Evolutionary conservation across 139 green algal species (phyloP).

Genomic region (Chlorokybus atmophyticus): DNA sequence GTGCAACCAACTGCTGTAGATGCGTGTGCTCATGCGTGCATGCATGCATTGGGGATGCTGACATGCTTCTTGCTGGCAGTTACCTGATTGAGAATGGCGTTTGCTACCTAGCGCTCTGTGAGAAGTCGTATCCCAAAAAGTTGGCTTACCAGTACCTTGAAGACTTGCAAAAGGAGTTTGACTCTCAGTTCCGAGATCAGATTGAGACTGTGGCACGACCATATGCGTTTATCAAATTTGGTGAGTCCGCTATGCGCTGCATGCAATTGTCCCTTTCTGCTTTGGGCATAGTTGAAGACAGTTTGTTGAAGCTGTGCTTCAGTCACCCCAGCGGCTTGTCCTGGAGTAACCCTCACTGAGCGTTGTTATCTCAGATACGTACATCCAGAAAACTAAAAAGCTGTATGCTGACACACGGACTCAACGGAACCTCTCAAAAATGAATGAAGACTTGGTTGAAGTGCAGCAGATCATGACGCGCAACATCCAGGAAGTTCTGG

Average conservation of each 20-base stretch:
- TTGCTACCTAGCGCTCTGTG: slow-evolving; percentile 80
- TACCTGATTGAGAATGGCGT: slow-evolving; percentile 77
- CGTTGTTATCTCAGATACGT: slow-evolving; percentile 68
- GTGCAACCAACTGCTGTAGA: not conserved
- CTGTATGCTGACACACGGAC: slow-evolving; percentile 92
- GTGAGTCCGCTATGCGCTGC: too few relatives aligned
- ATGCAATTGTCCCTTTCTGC: too few relatives aligned
- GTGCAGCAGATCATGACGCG: slow-evolving; percentile 96
- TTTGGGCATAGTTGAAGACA: too few relatives aligned
- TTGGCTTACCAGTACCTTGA: slow-evolving; percentile 97
- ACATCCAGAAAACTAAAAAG: slow-evolving; percentile 98
- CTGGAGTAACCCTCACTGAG: too few relatives aligned
- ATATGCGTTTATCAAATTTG: slow-evolving; percentile 99
- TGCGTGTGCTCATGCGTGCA: not conserved
- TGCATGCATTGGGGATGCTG: not conserved
- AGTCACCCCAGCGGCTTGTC: too few relatives aligned
- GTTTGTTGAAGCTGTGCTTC: too few relatives aligned
- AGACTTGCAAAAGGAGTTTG: slow-evolving; percentile 88
- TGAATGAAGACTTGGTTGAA: slow-evolving; percentile 44
- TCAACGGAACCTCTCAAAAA: slow-evolving; percentile 88
- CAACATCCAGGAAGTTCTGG: slow-evolving; percentile 97
- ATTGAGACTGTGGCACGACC: slow-evolving; percentile 78
- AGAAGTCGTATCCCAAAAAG: slow-evolving; percentile 89
- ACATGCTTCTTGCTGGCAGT: slow-evolving; percentile 7
- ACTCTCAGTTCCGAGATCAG: slow-evolving; percentile 57